Percentiles rank a stretch among this genome's conserved stretches.
phyloP scores from a whole-genome alignment of 495 filamentous ascomycete species.

The Gamarada debralockiae region DNA sequence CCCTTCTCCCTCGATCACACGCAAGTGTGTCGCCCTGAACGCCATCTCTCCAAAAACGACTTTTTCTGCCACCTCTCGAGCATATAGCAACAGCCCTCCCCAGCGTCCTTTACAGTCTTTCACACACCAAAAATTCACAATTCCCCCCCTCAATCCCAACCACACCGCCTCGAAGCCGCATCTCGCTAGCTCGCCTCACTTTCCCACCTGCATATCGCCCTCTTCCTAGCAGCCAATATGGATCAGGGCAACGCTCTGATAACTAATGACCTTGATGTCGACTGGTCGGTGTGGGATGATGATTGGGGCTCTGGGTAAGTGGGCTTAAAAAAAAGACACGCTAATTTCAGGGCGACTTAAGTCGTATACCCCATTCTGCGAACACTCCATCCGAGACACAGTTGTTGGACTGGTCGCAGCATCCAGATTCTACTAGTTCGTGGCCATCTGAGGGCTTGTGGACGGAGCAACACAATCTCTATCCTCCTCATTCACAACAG shows the following conservation, averaged over 20 bases:
- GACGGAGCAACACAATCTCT: too few species aligned
- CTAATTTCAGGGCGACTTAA: slow-evolving; percentile 4
- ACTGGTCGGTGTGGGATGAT: background rate
- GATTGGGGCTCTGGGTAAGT: slow-evolving; percentile 1
- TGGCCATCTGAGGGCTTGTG: too few species aligned
- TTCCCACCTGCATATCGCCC: slow-evolving; percentile 1
- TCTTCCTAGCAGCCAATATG: slow-evolving; percentile 1
- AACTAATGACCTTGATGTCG: background rate
- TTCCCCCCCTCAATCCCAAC: background rate
- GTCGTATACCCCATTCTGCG: too few species aligned
- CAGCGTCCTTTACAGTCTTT: background rate
- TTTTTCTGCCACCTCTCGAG: too few species aligned
- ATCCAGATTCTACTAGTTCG: too few species aligned
- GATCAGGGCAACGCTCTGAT: slow-evolving; percentile 8
- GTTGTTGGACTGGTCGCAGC: too few species aligned
- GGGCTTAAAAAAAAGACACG: slow-evolving; percentile 7
- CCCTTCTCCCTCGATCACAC: too few species aligned
- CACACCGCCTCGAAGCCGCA: background rate
- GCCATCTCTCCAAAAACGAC: too few species aligned
- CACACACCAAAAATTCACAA: slow-evolving; percentile 4
- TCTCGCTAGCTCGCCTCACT: slow-evolving; percentile 11
- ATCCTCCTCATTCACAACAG: too few species aligned
- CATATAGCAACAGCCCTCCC: too few species aligned
- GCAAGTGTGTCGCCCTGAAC: too few species aligned
- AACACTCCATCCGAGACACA: too few species aligned